Conservation (phyloP, 352 stramenopile species). For the Globisporangium nagaii region DNA sequence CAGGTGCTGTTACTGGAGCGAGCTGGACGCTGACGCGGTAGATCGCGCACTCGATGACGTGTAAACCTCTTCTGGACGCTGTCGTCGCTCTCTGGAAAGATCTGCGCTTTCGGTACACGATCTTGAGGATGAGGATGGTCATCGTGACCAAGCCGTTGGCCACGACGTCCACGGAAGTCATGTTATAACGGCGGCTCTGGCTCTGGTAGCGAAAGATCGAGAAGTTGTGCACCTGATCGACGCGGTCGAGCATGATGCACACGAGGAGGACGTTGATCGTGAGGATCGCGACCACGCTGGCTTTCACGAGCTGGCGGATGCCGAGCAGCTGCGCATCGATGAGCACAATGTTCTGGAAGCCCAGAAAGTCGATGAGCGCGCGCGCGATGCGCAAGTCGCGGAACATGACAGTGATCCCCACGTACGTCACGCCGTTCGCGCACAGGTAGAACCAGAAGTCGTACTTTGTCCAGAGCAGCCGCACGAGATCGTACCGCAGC, state of each 20-base stretch:
- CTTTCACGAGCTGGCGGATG: conserved; percentile 9
- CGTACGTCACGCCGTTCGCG: conserved; percentile 6
- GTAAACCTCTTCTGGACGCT: neutral
- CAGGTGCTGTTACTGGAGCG: neutral
- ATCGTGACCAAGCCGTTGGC: conserved; percentile 22
- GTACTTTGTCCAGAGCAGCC: conserved; percentile 21
- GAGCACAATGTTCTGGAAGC: conserved; percentile 27
- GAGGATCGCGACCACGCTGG: conserved; percentile 10
- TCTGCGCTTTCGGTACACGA: conserved; percentile 19
- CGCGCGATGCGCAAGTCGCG: conserved; percentile 16
- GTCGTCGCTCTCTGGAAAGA: neutral
- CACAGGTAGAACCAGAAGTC: conserved; percentile 36
- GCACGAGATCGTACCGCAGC: conserved; percentile 28
- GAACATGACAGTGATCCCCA: conserved; percentile 13
- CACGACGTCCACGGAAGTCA: conserved; percentile 16
- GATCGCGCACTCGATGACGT: conserved; percentile 20
- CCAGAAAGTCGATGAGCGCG: conserved; percentile 21
- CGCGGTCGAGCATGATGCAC: conserved; percentile 15
- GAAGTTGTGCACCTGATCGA: conserved; percentile 16
- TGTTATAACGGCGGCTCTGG: conserved; percentile 6
- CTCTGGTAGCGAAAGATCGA: conserved; percentile 14
- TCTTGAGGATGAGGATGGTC: conserved; percentile 18
- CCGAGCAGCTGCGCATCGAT: conserved; percentile 26
- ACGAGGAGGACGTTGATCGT: conserved; percentile 14
- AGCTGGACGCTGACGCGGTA: conserved; percentile 6